Percentiles rank a stretch among this genome's conserved stretches.
These are phyloP conservation scores for Hypocreales sp. DNA, from an alignment of 2,329 filamentous ascomycete genomes.

Conservation along the genomic window DNA sequence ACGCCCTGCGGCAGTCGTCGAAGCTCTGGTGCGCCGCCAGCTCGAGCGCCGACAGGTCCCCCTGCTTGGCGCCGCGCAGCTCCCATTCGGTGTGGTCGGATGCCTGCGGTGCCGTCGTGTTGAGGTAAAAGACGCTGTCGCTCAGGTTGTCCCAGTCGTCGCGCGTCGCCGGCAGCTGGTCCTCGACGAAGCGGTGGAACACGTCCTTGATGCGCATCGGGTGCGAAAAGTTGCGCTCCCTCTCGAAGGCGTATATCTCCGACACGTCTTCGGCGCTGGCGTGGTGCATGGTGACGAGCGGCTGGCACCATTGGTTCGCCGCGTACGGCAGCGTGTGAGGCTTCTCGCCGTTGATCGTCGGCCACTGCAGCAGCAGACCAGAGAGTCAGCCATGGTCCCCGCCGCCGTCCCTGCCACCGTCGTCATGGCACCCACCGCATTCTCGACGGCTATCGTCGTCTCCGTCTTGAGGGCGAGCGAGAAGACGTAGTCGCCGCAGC, in stretches of 20 bases:
- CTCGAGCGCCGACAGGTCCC: slow-evolving; percentile 19
- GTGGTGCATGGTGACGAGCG: slow-evolving; percentile 41
- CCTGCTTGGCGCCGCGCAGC: slow-evolving; percentile 15
- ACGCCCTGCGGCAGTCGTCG: slow-evolving; percentile 28
- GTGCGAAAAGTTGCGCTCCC: slow-evolving; percentile 15
- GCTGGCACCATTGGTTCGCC: slow-evolving; percentile 36
- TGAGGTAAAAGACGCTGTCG: slow-evolving; percentile 26
- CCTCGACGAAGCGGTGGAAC: slow-evolving; percentile 28
- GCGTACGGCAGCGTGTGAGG: slow-evolving; percentile 32
- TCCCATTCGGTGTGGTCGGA: slow-evolving; percentile 16
- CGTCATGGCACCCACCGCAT: slow-evolving; percentile 26
- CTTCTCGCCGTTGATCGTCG: slow-evolving; percentile 40
- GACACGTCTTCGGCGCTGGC: slow-evolving; percentile 33
- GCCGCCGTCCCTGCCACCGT: no score
- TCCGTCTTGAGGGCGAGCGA: slow-evolving; percentile 27
- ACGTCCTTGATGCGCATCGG: slow-evolving; percentile 30
- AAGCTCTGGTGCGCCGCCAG: slow-evolving; percentile 24
- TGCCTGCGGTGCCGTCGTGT: slow-evolving; percentile 8
- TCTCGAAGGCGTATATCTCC: slow-evolving; percentile 35
- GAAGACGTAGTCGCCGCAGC: slow-evolving; percentile 37
- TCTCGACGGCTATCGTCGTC: slow-evolving; percentile 22
- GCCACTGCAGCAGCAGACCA: slow-evolving; percentile 29
- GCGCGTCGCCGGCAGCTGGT: slow-evolving; percentile 19
- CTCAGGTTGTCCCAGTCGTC: slow-evolving; percentile 38
- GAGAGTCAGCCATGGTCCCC: no score